Evolutionary conservation across 2,329 filamentous ascomycete genomes (phyloP), one percentile per base, ranked within the genome.

Genomic region (Talaromyces sp.): DNA sequence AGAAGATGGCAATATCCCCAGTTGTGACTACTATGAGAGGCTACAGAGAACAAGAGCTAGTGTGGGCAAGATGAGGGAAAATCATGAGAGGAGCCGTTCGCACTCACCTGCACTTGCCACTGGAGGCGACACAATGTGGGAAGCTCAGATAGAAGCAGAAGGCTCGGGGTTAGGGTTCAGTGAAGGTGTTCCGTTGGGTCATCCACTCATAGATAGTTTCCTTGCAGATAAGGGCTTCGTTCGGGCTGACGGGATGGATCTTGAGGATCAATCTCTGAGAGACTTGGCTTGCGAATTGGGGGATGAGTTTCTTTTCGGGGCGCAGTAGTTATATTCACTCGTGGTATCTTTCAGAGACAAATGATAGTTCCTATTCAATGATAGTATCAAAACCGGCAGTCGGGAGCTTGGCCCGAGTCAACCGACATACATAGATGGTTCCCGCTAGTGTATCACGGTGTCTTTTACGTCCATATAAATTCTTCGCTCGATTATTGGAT

Each of bases 1-100:
- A 58, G 69, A 71, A 59, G 66, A 68, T 40, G 70, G 70, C 5
- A 72, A 69, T 59, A 47, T 71, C 13, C 68, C 70, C 17, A 69
- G 68, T 13, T 67, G 60, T 49, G 69, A 69, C 47, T 71, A 70
- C 60, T 70, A 67, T 47, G 69, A 69, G 36, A 67, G 67, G 31
- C 61, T 71, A 31, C 63, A 59, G 34, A 67, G 63, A 19, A 70
- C 62, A 34, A 59, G 65, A 62, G 59, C 29, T 36, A 68, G 61
- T 49, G 58, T 71, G 17, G 62, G 68, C 1, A 67, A 65, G 29
- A 67, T 66, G 67, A 65, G 59, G 47, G 67, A 68, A 64, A 53
- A 45, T 22, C 47, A 49, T 45, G 53, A 65, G 34, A 38, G 34
- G 38, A 53, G 31, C 45, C 1, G 29, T 36, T 60, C 38, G 58